Evolutionary conservation across 192 early-diverging fungal species (phyloP), one percentile per base, ranked within the genome.

Genomic region (Entomortierella beljakovae): DNA sequence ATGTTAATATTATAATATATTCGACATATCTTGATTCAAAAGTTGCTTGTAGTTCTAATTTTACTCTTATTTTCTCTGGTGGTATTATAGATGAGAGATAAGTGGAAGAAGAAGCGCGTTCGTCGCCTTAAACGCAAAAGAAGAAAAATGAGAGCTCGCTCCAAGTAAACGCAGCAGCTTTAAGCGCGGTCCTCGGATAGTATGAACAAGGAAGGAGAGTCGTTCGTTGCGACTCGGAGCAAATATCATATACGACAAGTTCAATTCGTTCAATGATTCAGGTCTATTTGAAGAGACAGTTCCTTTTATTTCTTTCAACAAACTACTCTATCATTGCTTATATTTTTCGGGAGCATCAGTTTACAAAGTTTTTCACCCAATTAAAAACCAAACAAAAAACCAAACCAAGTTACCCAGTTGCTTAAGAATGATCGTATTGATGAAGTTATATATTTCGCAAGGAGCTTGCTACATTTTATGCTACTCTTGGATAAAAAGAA

Each of bases 91-190:
- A 46, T 46, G 43, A 46, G 43, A 46, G 43, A 46, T 46, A 46
- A 46, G 43, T 46, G 43, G 43, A 46, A 46, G 43, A 46, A 46
- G 43, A 46, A 46, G 43, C 43, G 43, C 43, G 43, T 46, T 46
- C 43, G 43, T 46, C 43, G 43, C 43, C 43, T 46, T 46, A 46
- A 46, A 20, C 43, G 43, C 20, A 46, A 46, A 46, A 46, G 43
- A 46, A 46, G 43, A 46, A 46, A 46, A 46, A 46, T 46, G 43
- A 46, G 43, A 46, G 43, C 43, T 46, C 43, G 43, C 43, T 46
- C 43, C 43, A 46, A 46, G 43, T 46, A 46, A 46, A 46, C 43
- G 43, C 20, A 46, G 43, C 43, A 46, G 43, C 43, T 46, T 46
- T 46, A 46, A 46, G 43, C 43, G 43, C 43, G 43, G 43, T 46